Evolutionary conservation across 805 yeast species (phyloP), one percentile per base, ranked within the genome.

Genomic region (Ogataea nitratoaversa): DNA sequence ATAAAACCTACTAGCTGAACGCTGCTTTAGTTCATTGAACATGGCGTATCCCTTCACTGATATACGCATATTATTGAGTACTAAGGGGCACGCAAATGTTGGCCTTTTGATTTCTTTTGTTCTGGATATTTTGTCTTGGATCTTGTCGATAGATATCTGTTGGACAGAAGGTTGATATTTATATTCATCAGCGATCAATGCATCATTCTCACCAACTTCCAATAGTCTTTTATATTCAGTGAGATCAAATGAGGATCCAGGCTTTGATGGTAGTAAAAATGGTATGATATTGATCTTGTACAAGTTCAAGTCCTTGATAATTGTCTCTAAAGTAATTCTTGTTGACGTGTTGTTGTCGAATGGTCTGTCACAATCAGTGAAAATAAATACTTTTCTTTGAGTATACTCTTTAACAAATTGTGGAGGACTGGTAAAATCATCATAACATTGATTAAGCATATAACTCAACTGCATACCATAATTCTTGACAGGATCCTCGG

Each of bases 341-440:
- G 68, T 62, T 2, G 52, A 41, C 13, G 70, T 66, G 7, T 65
- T 51, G 7, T 65, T 64, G 38, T 68, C 67, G 46, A 64, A 72
- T 0, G 96, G 97, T 34, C 61, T 62, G 49, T 84, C 93, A 56
- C 82, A 79, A 55, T 82, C 84, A 0, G 96, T 86, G 53, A 89
- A 76, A 54, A 88, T 63, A 47, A 87, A 73, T 3, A 86, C 62
- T 50, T 83, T 79, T 48, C 74, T 76, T 32, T 70, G 71, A 36
- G 76, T 76, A 56, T 71, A 82, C 19, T 57, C 55, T 37, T 63
- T 66, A 30, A 71, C 74, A 27, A 54, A 63, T 12, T 58, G 57
- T 14, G 66, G 65, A 4, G 60, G 57, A 28, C 65, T 56, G 13
- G 65, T 53, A 45, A 84, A 79, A 43, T 79, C 82, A 38, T 77